Conservation (phyloP, 306 rosid genomes). For the Calophaca sinica region DNA sequence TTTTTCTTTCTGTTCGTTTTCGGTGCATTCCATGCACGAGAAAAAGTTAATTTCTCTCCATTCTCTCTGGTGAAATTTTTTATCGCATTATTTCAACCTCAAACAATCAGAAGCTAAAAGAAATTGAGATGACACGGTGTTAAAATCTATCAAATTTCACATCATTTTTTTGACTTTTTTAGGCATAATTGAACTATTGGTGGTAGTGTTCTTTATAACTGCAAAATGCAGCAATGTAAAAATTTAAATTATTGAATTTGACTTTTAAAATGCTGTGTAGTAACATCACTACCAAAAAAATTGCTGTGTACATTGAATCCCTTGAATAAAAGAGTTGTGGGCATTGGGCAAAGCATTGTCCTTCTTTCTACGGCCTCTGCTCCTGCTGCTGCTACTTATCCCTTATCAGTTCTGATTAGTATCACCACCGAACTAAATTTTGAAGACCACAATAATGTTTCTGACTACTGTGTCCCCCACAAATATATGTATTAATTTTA, state of each 20-base stretch:
- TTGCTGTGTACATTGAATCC: slow-evolving; percentile 11
- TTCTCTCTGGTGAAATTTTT: too few species aligned
- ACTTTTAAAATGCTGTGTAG: slow-evolving; percentile 16
- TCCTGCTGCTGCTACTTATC: slow-evolving; percentile 23
- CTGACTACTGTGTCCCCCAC: slow-evolving; percentile 46
- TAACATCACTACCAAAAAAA: background rate
- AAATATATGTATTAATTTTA: background rate
- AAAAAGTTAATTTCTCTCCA: too few species aligned
- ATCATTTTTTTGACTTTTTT: too few species aligned
- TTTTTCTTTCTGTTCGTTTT: too few species aligned
- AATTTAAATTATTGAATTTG: background rate
- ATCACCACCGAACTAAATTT: slow-evolving; percentile 27
- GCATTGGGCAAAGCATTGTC: slow-evolving; percentile 38
- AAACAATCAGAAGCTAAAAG: too few species aligned
- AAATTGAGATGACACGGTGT: too few species aligned
- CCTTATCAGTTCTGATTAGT: slow-evolving; percentile 24
- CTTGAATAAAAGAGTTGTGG: slow-evolving; percentile 1
- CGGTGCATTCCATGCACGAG: too few species aligned
- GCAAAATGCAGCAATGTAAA: too few species aligned
- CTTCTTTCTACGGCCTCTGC: slow-evolving; percentile 8
- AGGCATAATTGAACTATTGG: too few species aligned
- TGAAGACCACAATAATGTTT: slow-evolving; percentile 38
- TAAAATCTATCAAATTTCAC: too few species aligned
- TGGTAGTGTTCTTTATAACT: too few species aligned
- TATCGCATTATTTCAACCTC: too few species aligned